A percentile compares a stretch with the other conserved stretches of the same genome.
phyloP scores from a whole-genome alignment of 768 basidiomycete genomes.

The Russula abietina region DNA sequence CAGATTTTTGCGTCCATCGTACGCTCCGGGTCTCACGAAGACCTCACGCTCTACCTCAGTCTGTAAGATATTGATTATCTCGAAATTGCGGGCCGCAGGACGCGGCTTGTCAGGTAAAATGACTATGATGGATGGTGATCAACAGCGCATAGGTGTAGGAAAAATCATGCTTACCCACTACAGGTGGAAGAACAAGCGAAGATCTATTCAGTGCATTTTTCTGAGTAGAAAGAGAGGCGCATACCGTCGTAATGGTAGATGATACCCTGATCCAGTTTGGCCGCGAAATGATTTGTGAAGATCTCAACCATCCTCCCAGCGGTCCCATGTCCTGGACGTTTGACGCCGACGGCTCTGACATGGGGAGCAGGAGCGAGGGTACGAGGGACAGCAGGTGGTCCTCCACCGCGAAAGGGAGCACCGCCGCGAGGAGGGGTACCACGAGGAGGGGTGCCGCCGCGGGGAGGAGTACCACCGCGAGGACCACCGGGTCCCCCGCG shows the following conservation, averaged over 20 bases:
- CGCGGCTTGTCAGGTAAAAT: conserved; percentile 66
- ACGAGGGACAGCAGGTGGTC: conserved; percentile 20
- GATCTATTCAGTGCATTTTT: background rate
- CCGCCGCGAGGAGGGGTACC: conserved; percentile 35
- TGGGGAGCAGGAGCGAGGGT: conserved; percentile 35
- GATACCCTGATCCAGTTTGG: conserved; percentile 51
- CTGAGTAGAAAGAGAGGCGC: conserved; percentile 27
- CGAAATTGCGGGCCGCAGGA: conserved; percentile 63
- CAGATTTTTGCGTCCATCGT: conserved; percentile 75
- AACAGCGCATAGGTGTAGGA: background rate
- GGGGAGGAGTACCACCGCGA: too few species aligned
- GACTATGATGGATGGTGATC: conserved; percentile 34
- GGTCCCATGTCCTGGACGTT: conserved; percentile 56
- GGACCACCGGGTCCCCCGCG: conserved; percentile 16
- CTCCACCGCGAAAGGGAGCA: conserved; percentile 25
- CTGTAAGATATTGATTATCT: conserved; percentile 61
- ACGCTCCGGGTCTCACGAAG: conserved; percentile 68
- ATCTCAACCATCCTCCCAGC: conserved; percentile 44
- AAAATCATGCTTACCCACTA: conserved; percentile 39
- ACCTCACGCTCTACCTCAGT: conserved; percentile 48
- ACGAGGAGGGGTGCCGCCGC: conserved; percentile 29
- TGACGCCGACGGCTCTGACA: conserved; percentile 57
- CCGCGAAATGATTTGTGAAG: conserved; percentile 57
- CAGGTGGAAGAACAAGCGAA: background rate
- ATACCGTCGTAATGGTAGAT: conserved; percentile 79